phyloP scores from a whole-genome alignment of 2,329 filamentous ascomycete genomes.

The Madurella mycetomatis region DNA sequence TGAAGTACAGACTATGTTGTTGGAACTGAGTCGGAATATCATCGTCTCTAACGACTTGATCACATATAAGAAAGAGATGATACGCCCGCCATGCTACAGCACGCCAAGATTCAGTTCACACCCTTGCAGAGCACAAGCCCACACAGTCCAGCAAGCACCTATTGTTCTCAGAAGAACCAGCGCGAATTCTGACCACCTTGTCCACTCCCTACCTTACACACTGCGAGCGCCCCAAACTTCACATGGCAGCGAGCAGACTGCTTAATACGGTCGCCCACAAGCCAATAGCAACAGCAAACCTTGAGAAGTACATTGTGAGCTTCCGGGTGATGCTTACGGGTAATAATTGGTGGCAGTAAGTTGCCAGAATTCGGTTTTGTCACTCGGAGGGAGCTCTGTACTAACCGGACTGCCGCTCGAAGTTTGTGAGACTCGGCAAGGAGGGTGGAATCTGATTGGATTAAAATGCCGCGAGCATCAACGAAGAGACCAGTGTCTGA shows the following conservation, averaged over 20 bases:
- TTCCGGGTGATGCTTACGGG: conserved; percentile 10
- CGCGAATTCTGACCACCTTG: conserved; percentile 1
- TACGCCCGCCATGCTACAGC: background rate
- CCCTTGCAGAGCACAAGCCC: background rate
- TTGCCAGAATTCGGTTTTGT: background rate
- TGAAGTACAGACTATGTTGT: conserved; percentile 11
- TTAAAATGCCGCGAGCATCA: no score
- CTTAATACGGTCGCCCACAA: background rate
- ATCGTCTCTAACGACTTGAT: conserved; percentile 12
- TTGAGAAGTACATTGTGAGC: conserved; percentile 5
- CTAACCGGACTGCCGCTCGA: no score
- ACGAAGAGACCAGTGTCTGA: no score
- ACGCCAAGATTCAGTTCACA: background rate
- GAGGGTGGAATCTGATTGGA: no score
- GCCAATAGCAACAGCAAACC: background rate
- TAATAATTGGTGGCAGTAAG: conserved; percentile 18
- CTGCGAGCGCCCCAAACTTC: background rate
- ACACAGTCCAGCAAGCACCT: conserved; percentile 9
- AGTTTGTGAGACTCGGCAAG: no score
- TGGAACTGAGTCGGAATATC: conserved; percentile 12
- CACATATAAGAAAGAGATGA: conserved; percentile 14
- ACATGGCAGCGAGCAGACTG: background rate
- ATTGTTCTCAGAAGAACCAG: conserved; percentile 7
- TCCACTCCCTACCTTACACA: conserved; percentile 2
- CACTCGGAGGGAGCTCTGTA: background rate